These are phyloP conservation scores for Nicotiana tabacum DNA, from an alignment of 257 asterid genomes.

Conservation along the genomic window DNA sequence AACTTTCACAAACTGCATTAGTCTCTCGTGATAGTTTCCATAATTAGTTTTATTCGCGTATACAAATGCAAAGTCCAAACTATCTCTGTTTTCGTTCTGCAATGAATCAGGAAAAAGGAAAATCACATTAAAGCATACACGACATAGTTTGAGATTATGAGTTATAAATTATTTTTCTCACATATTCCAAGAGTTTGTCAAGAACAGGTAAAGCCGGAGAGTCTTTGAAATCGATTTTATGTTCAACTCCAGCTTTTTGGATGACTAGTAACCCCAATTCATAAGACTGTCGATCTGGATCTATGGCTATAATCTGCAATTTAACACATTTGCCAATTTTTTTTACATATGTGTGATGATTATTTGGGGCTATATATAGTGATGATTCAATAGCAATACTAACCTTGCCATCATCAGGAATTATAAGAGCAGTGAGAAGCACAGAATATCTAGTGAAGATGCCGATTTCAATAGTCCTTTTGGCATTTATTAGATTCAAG, in stretches of 20 bases:
- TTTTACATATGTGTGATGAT: too few relatives aligned
- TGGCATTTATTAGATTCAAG: constrained; percentile 18
- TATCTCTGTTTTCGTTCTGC: constrained; percentile 19
- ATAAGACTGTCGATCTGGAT: constrained; percentile 20
- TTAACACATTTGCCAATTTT: too few relatives aligned
- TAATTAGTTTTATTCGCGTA: constrained; percentile 46
- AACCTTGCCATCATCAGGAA: too few relatives aligned
- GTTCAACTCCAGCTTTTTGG: constrained; percentile 31
- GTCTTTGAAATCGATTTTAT: constrained; percentile 32
- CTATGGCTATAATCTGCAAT: constrained; percentile 28
- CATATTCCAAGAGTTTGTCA: constrained; percentile 25
- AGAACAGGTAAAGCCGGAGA: constrained; percentile 37
- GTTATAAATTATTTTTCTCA: too few relatives aligned
- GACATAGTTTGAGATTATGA: too few relatives aligned
- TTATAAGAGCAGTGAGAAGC: background rate
- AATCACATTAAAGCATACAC: too few relatives aligned
- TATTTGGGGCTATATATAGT: too few relatives aligned
- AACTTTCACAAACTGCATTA: constrained; percentile 36
- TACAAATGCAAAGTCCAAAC: constrained; percentile 51
- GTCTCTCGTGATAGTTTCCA: constrained; percentile 41
- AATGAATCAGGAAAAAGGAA: background rate
- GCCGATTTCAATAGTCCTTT: constrained; percentile 26
- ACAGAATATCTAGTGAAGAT: constrained; percentile 32
- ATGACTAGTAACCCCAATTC: constrained; percentile 38
- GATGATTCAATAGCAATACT: too few relatives aligned